These are phyloP conservation scores for Dactylorhiza incarnata DNA, from an alignment of 106 monocot species.

Conservation along the genomic window DNA sequence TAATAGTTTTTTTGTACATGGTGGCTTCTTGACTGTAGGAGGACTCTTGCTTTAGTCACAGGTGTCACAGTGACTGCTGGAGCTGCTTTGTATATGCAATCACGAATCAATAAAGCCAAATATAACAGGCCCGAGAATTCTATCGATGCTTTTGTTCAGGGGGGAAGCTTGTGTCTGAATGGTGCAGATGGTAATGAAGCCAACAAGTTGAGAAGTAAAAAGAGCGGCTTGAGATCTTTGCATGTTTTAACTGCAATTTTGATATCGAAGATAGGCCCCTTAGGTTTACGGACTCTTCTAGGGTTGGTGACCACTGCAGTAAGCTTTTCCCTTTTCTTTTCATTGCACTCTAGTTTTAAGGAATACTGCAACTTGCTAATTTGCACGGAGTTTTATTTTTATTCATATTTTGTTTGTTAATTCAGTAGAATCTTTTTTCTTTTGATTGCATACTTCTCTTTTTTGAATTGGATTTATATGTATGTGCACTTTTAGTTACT, in stretches of 20 bases:
- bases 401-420: constrained; percentile 1
- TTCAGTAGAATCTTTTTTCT: background rate
- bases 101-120: constrained; percentile 19
- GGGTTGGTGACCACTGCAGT: constrained; percentile 63
- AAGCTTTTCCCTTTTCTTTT: constrained; percentile 20
- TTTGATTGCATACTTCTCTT: background rate
- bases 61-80: constrained; percentile 69
- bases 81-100: constrained; percentile 61
- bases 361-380: background rate
- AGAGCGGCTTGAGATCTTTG: constrained; percentile 56
- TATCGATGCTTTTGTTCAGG: background rate
- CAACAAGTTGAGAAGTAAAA: constrained; percentile 30
- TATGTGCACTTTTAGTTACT: background rate
- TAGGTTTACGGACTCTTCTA: constrained; percentile 55
- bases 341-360: background rate
- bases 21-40: constrained; percentile 33
- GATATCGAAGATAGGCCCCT: constrained; percentile 58
- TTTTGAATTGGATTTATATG: background rate
- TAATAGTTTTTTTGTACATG: background rate
- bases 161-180: constrained; percentile 31
- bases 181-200: constrained; percentile 24
- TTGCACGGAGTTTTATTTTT: background rate
- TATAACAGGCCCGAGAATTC: constrained; percentile 11
- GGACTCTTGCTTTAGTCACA: constrained; percentile 53
- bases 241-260: constrained; percentile 79